These are phyloP conservation scores for Caryocar brasiliense DNA, from an alignment of 441 rosid genomes.

Conservation along the genomic window DNA sequence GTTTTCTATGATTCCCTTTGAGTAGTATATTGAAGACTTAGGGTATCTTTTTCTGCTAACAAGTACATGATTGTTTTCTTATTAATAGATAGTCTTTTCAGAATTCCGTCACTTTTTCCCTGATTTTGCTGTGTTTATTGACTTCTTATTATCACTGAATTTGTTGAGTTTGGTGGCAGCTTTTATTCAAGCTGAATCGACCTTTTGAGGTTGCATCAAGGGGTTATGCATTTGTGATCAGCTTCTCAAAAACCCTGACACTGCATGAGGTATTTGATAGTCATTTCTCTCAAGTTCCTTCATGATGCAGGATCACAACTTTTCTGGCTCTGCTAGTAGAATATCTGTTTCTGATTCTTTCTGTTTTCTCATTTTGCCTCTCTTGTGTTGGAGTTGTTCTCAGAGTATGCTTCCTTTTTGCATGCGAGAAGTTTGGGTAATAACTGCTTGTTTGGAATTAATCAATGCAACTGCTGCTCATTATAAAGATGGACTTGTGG, in stretches of 20 bases:
- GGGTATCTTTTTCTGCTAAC: too few species aligned
- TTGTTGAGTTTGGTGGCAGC: constrained; percentile 53
- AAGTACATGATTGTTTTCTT: too few species aligned
- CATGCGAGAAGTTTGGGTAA: constrained; percentile 93
- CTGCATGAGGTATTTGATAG: constrained; percentile 60
- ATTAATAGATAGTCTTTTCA: too few species aligned
- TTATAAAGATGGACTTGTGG: constrained; percentile 50
- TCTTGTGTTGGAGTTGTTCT: constrained; percentile 18
- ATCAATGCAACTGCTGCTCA: constrained; percentile 63
- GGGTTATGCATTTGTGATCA: constrained; percentile 77
- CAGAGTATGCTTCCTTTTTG: constrained; percentile 78
- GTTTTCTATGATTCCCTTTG: too few species aligned
- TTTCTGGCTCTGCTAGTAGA: constrained; percentile 9
- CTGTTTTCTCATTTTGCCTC: constrained; percentile 3
- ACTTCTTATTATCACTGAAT: too few species aligned
- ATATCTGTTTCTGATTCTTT: constrained; percentile 13
- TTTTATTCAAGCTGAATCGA: constrained; percentile 79
- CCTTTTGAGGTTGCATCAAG: constrained; percentile 96
- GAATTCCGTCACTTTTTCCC: too few species aligned
- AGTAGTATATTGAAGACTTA: too few species aligned
- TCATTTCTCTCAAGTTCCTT: background rate
- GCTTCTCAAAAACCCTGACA: constrained; percentile 69
- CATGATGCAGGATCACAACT: background rate
- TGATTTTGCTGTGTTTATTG: too few species aligned
- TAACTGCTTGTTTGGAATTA: constrained; percentile 81